Base-by-base conservation (phyloP, 495 filamentous ascomycete genomes). In the Lasiosphaeria ovina region DNA sequence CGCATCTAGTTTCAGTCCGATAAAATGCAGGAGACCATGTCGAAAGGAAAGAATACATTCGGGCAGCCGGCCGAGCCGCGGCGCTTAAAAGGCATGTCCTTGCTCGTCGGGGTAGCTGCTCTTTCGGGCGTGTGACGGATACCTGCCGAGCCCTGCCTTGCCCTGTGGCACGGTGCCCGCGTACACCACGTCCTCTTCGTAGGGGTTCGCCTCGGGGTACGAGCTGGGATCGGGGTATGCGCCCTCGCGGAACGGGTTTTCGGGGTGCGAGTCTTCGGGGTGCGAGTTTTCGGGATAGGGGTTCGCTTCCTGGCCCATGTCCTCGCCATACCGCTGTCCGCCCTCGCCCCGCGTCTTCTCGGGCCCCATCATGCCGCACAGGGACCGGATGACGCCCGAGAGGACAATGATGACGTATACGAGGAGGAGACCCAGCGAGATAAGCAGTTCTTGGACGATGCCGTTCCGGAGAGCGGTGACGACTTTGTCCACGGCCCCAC, bases 401-500 rank as follows among this genome's bases (percentile, higher is more conserved):
- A 97, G 78, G 3, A 88, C 78, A 52, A 96, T 79, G 51, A 96
- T 60, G 49, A 96, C 62, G 84, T 91, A 98, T 3, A 92, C 70
- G 0, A 86, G 72, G 2, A 97, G 72, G 33, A 98, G 72, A 50
- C 74, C 82, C 0, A 81, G 76, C 6, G 92, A 87, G 64, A 98
- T 91, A 57, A 93, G 81, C 2, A 89, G 86, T 72, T 97, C 90
- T 35, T 83, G 82, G 42, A 81, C 77, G 57, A 98, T 87, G 58
- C 79, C 82, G 35, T 80, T 75, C 57, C 80, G 75, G 49, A 97
- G 77, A 60, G 83, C 81, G 57, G 76, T 74, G 36, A 84, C 81
- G 51, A 97, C 84, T 53, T 85, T 78, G 14, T 74, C 65, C 54
- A 98, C 81, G 17, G 92, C 89, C 58, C 81, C 83, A 0, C 87